Conservation (phyloP, 495 filamentous ascomycete genomes). For the Delitschia confertaspora region DNA sequence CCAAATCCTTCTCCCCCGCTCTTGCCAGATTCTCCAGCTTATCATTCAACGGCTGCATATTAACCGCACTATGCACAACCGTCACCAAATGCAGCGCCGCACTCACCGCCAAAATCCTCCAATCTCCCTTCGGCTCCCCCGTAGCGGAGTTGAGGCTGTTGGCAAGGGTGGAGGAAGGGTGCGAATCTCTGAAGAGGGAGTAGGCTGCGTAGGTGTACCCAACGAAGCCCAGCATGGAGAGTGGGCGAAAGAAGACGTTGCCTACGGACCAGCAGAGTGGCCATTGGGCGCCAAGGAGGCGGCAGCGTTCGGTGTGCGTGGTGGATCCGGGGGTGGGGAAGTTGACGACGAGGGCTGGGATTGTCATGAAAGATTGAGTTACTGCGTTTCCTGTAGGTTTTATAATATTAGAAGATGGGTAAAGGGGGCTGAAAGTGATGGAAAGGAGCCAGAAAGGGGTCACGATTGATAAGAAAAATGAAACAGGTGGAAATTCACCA, state of each 20-base stretch:
- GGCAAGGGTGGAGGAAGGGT: neutral
- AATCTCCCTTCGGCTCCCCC: too few relatives aligned
- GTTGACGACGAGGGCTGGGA: conserved; percentile 40
- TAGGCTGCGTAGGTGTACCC: conserved; percentile 39
- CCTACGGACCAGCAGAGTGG: conserved; percentile 42
- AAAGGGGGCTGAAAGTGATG: neutral
- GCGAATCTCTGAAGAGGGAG: conserved; percentile 18
- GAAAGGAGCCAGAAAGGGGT: neutral
- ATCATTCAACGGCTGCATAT: conserved; percentile 45
- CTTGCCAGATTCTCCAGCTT: conserved; percentile 36
- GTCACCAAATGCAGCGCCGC: conserved; percentile 39
- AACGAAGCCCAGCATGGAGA: conserved; percentile 40
- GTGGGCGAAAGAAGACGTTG: conserved; percentile 43
- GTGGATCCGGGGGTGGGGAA: conserved; percentile 39
- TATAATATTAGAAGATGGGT: neutral
- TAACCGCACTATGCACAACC: conserved; percentile 41
- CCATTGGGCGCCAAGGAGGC: conserved; percentile 41
- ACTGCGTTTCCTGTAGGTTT: conserved; percentile 39
- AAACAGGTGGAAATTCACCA: conserved; percentile 27
- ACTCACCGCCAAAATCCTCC: conserved; percentile 36
- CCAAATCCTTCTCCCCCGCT: conserved; percentile 15
- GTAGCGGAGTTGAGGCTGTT: too few relatives aligned
- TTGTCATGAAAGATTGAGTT: conserved; percentile 45
- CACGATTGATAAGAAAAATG: neutral
- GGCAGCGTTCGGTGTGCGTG: conserved; percentile 34